phyloP scores from a whole-genome alignment of 345 rosid species.

The Eucalyptus cloeziana region DNA sequence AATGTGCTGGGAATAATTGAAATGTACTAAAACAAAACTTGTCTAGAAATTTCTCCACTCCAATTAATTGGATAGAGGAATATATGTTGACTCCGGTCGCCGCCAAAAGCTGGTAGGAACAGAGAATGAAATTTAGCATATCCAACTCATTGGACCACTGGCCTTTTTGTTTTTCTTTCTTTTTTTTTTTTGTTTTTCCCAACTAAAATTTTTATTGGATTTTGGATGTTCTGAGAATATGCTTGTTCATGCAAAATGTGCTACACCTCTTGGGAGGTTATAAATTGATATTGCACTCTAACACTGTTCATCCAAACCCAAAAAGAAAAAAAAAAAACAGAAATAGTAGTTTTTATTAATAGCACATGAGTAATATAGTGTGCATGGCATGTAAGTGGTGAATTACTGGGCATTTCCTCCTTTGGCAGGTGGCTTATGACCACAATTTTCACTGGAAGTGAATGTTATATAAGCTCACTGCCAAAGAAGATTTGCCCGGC shows the following conservation, averaged over 20 bases:
- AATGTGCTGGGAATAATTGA: neutral
- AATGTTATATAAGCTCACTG: conserved; percentile 1
- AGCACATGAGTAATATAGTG: neutral
- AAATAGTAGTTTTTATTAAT: neutral
- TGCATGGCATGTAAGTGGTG: neutral
- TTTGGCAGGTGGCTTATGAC: conserved; percentile 4
- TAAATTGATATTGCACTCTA: neutral
- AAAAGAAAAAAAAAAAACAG: neutral
- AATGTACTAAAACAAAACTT: neutral
- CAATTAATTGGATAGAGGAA: neutral
- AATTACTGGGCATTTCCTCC: conserved; percentile 17
- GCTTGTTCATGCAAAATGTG: neutral
- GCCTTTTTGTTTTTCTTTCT: neutral
- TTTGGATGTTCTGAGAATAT: neutral
- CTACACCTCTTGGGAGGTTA: neutral
- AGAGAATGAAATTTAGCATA: neutral
- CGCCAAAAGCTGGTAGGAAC: neutral
- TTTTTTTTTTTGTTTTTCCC: neutral
- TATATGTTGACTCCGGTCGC: neutral
- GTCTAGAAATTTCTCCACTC: neutral
- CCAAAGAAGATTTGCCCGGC: conserved; percentile 47
- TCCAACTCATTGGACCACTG: neutral
- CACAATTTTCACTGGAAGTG: neutral
- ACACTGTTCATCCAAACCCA: neutral
- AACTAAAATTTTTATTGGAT: neutral